These are phyloP conservation scores for Candida golubevii DNA, from an alignment of 805 yeast species.

Conservation along the genomic window DNA sequence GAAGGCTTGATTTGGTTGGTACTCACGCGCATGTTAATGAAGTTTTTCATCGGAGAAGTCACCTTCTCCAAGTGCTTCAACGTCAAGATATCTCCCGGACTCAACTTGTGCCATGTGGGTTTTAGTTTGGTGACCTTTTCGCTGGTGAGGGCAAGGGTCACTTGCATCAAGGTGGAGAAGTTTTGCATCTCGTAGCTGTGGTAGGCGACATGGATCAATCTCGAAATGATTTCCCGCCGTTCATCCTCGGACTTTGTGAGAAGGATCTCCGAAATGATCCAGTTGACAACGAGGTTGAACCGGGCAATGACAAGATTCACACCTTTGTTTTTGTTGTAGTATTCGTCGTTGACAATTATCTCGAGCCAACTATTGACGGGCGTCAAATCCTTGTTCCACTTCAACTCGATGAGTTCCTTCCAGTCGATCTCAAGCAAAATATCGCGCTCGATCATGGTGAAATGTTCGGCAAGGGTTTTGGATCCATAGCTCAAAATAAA, in stretches of 20 bases:
- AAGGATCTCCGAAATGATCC: conserved; percentile 87
- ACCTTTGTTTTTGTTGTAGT: conserved; percentile 53
- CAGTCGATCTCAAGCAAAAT: conserved; percentile 83
- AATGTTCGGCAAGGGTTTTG: conserved; percentile 64
- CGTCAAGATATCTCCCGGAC: conserved; percentile 65
- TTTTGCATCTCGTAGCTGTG: conserved; percentile 71
- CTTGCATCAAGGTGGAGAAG: conserved; percentile 83
- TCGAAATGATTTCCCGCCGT: conserved; percentile 67
- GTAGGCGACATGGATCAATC: conserved; percentile 82
- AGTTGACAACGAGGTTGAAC: conserved; percentile 83
- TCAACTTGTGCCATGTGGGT: conserved; percentile 70
- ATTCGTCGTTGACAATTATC: conserved; percentile 53
- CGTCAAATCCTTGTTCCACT: conserved; percentile 63
- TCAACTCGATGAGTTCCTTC: conserved; percentile 77
- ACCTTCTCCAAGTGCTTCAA: conserved; percentile 66
- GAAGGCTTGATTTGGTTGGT: conserved; percentile 57
- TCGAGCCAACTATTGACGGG: conserved; percentile 84
- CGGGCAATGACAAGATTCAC: conserved; percentile 78
- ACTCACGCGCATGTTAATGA: conserved; percentile 58
- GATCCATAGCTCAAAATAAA: conserved; percentile 75
- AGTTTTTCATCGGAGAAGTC: conserved; percentile 73
- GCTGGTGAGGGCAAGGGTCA: conserved; percentile 74
- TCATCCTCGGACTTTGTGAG: conserved; percentile 58
- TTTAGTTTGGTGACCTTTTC: conserved; percentile 53
- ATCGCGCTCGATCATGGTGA: conserved; percentile 85